Evolutionary conservation across 83 land plant genomes (phyloP).

Genomic region (Larix sibirica): DNA sequence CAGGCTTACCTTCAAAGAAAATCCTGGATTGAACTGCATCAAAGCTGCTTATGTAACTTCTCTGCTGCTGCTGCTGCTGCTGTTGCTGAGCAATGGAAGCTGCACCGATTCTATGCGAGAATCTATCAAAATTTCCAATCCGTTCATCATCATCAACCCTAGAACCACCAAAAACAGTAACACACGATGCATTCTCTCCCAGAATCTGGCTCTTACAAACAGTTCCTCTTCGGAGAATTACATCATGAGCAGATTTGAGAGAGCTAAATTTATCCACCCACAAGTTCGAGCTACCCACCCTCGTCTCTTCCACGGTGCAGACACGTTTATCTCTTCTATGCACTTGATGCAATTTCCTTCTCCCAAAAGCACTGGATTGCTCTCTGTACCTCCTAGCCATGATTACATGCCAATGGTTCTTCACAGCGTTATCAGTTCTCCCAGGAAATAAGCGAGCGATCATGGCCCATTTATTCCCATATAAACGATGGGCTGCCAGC

Average conservation of each 20-base stretch:
- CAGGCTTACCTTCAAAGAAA: background rate
- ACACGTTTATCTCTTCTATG: background rate
- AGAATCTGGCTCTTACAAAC: too few relatives aligned
- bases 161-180: background rate
- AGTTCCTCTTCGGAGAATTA: too few relatives aligned
- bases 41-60: background rate
- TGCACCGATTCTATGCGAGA: background rate
- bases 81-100: too few relatives aligned
- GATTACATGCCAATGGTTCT: slow-evolving; percentile 57
- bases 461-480: slow-evolving; percentile 55
- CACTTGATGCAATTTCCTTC: slow-evolving; percentile 23
- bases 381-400: slow-evolving; percentile 47
- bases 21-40: slow-evolving; percentile 2
- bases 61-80: too few relatives aligned
- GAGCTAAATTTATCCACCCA: background rate
- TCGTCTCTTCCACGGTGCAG: background rate
- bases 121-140: background rate
- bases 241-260: too few relatives aligned
- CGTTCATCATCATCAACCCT: slow-evolving; percentile 12
- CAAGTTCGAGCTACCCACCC: background rate
- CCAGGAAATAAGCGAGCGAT: slow-evolving; percentile 47
- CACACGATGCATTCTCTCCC: too few relatives aligned
- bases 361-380: slow-evolving; percentile 31
- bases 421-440: slow-evolving; percentile 49
- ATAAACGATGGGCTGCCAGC: slow-evolving; percentile 42